Evolutionary conservation across 345 rosid genomes (phyloP).

Genomic region (Rhodamnia argentea): DNA sequence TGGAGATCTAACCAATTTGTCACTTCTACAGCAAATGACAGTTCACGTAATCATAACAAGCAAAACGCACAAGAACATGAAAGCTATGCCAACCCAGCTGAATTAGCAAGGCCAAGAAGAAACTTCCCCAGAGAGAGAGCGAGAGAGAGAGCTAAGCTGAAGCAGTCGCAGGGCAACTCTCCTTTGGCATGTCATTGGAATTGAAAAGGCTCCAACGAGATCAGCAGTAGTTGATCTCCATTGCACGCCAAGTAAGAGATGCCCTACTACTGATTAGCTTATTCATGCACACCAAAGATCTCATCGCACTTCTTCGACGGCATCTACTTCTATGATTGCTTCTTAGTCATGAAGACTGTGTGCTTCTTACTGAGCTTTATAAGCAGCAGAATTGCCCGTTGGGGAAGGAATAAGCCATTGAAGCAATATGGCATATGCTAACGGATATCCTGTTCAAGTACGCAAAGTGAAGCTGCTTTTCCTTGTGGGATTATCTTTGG

Average conservation of each 20-base stretch:
- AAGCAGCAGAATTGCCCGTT: not conserved
- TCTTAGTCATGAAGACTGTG: too few species aligned
- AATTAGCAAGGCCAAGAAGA: not conserved
- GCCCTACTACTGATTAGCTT: slow-evolving; percentile 30
- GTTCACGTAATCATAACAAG: not conserved
- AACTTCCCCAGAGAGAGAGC: not conserved
- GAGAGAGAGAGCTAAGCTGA: not conserved
- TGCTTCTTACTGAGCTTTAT: not conserved
- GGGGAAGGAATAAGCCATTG: not conserved
- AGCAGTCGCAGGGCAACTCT: slow-evolving; percentile 34
- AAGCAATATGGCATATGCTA: not conserved
- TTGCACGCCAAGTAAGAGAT: slow-evolving; percentile 25
- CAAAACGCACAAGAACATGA: not conserved
- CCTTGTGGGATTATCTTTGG: not conserved
- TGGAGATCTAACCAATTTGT: not conserved
- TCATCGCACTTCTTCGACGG: not conserved
- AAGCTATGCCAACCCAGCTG: not conserved
- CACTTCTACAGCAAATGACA: not conserved
- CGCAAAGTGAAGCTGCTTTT: not conserved
- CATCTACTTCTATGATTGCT: not conserved
- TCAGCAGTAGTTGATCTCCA: not conserved
- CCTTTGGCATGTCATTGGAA: slow-evolving; percentile 32
- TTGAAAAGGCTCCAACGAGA: not conserved
- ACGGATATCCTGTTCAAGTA: not conserved
- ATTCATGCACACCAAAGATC: not conserved